These are phyloP conservation scores for Trichophyton mentagrophytes DNA, from an alignment of 2,329 filamentous ascomycete genomes.

Conservation along the genomic window DNA sequence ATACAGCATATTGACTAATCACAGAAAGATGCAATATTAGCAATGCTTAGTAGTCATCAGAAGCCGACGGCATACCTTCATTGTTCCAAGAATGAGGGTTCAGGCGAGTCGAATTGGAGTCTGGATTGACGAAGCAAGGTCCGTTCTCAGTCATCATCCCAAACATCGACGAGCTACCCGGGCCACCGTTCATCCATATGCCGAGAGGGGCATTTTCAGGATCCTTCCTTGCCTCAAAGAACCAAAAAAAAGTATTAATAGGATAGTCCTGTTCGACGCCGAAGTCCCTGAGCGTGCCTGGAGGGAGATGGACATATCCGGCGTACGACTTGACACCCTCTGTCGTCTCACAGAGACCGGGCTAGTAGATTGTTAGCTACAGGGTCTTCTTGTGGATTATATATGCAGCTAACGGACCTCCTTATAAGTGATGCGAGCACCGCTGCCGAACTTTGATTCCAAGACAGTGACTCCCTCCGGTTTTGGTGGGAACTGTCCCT, in stretches of 20 bases:
- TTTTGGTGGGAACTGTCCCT: conserved; percentile 25
- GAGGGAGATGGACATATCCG: conserved; percentile 47
- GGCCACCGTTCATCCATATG: conserved; percentile 52
- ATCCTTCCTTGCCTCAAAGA: conserved; percentile 45
- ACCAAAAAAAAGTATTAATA: conserved; percentile 55
- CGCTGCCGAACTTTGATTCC: conserved; percentile 26
- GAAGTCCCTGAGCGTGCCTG: conserved; percentile 21
- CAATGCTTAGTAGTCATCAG: conserved; percentile 32
- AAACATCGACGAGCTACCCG: conserved; percentile 48
- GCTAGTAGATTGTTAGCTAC: neutral
- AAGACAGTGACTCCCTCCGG: conserved; percentile 30
- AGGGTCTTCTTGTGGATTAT: neutral
- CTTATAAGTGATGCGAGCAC: conserved; percentile 35
- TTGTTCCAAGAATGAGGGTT: conserved; percentile 54
- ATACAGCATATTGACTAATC: conserved; percentile 48
- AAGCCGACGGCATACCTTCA: conserved; percentile 37
- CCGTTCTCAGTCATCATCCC: conserved; percentile 41
- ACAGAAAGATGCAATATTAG: conserved; percentile 18
- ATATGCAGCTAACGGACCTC: conserved; percentile 21
- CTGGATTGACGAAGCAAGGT: conserved; percentile 42
- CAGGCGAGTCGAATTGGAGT: conserved; percentile 38
- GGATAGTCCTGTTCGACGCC: conserved; percentile 39
- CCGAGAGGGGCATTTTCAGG: conserved; percentile 44
- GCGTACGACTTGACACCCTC: conserved; percentile 45
- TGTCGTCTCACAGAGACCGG: conserved; percentile 44